These are phyloP conservation scores for Adansonia rubrostipa DNA, from an alignment of 441 rosid species.

Conservation along the genomic window DNA sequence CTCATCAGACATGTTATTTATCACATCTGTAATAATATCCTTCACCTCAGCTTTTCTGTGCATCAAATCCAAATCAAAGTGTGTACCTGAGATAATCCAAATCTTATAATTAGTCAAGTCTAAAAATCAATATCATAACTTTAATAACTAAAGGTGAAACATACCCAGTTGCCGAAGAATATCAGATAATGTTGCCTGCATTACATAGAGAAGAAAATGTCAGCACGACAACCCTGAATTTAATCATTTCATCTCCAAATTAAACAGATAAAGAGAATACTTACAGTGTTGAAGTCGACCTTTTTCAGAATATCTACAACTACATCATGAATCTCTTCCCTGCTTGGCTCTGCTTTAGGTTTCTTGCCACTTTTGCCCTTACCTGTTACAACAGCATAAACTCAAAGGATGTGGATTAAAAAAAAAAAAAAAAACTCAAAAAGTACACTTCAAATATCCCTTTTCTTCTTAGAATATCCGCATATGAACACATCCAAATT, in stretches of 20 bases:
- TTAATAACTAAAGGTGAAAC: not conserved
- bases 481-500: not conserved
- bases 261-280: slow-evolving; percentile 31
- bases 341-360: slow-evolving; percentile 72
- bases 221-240: slow-evolving; percentile 16
- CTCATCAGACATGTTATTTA: slow-evolving; percentile 89
- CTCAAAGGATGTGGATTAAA: not conserved
- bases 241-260: slow-evolving; percentile 21
- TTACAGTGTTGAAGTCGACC: slow-evolving; percentile 96
- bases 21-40: slow-evolving; percentile 84
- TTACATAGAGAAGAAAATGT: slow-evolving; percentile 20
- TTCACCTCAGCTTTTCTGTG: slow-evolving; percentile 92
- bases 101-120: not conserved
- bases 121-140: not conserved
- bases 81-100: slow-evolving; percentile 54
- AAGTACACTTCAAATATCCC: not conserved
- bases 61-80: slow-evolving; percentile 71
- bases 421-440: slow-evolving; percentile 8
- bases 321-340: slow-evolving; percentile 85
- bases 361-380: slow-evolving; percentile 70
- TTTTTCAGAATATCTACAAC: slow-evolving; percentile 79
- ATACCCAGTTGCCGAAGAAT: slow-evolving; percentile 84
- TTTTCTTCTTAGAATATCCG: not conserved
- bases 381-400: slow-evolving; percentile 43
- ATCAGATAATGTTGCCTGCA: slow-evolving; percentile 93